Conservation (phyloP, 805 yeast species). For the Candida suzukii region DNA sequence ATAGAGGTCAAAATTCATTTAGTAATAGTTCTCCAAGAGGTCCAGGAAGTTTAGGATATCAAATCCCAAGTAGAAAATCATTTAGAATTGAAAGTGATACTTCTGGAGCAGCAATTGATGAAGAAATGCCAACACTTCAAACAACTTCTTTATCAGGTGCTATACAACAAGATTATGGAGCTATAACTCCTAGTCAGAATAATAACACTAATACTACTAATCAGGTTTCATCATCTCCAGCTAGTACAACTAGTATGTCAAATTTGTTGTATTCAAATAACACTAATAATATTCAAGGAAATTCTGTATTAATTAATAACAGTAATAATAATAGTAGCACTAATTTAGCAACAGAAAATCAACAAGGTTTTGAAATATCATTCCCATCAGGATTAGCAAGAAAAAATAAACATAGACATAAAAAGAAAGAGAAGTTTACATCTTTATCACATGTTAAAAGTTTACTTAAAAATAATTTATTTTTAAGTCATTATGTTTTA, state of each 20-base stretch:
- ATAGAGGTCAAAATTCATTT: not conserved
- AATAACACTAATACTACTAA: no score
- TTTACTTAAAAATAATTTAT: slow-evolving; percentile 27
- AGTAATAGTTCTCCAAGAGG: slow-evolving; percentile 18
- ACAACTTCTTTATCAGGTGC: not conserved
- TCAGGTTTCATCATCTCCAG: not conserved
- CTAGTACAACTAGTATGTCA: not conserved
- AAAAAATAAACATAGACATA: slow-evolving; percentile 4
- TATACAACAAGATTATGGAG: not conserved
- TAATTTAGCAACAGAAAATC: not conserved
- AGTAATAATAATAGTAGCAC: not conserved
- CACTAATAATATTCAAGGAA: no score
- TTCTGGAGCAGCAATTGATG: slow-evolving; percentile 10
- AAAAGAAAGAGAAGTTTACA: slow-evolving; percentile 8
- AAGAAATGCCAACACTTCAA: slow-evolving; percentile 8
- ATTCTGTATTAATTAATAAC: no score
- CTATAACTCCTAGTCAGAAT: not conserved
- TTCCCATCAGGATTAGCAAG: not conserved
- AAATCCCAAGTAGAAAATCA: not conserved
- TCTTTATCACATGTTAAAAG: slow-evolving; percentile 16
- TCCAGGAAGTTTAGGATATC: not conserved
- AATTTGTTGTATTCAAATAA: not conserved
- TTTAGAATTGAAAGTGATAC: not conserved
- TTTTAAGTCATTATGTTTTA: slow-evolving; percentile 46
- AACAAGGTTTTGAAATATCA: not conserved